phyloP scores from a whole-genome alignment of 148 eudicot genomes.

The Simmondsia chinensis region DNA sequence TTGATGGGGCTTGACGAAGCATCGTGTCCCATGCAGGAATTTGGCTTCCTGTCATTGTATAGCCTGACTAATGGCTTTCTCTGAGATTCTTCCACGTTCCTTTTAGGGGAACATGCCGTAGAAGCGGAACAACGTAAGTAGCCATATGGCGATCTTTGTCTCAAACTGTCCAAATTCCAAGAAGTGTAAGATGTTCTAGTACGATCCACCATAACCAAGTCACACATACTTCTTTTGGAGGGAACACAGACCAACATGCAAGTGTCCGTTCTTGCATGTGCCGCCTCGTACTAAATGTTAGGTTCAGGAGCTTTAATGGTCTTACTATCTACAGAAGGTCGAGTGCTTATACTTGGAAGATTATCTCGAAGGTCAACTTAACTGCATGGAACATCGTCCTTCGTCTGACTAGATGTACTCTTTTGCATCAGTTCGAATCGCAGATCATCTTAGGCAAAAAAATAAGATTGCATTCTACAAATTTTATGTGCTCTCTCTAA shows the following conservation, averaged over 20 bases:
- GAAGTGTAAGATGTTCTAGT: slow-evolving; percentile 47
- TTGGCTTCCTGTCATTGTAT: slow-evolving; percentile 44
- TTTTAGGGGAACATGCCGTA: slow-evolving; percentile 41
- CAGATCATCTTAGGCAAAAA: slow-evolving; percentile 61
- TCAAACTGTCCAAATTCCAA: slow-evolving; percentile 37
- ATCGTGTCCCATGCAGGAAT: slow-evolving; percentile 32
- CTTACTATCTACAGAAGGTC: slow-evolving; percentile 23
- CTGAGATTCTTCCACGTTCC: slow-evolving; percentile 32
- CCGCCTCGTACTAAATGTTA: slow-evolving; percentile 20
- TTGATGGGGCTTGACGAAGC: slow-evolving; percentile 42
- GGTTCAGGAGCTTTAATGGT: slow-evolving; percentile 31
- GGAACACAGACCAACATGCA: slow-evolving; percentile 24
- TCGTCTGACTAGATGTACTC: slow-evolving; percentile 14
- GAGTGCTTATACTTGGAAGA: slow-evolving; percentile 28
- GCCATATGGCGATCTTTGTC: slow-evolving; percentile 50
- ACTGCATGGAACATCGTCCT: slow-evolving; percentile 22
- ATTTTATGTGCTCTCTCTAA: too few species aligned
- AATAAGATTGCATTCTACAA: too few species aligned
- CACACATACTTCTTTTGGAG: slow-evolving; percentile 29
- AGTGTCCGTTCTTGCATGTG: slow-evolving; percentile 17
- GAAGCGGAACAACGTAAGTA: slow-evolving; percentile 25
- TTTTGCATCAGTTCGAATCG: slow-evolving; percentile 70
- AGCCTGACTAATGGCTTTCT: slow-evolving; percentile 39
- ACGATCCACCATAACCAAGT: slow-evolving; percentile 23
- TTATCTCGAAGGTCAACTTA: slow-evolving; percentile 53